Conservation (phyloP, 352 stramenopile species). For the Aphanomyces cochlioides region DNA sequence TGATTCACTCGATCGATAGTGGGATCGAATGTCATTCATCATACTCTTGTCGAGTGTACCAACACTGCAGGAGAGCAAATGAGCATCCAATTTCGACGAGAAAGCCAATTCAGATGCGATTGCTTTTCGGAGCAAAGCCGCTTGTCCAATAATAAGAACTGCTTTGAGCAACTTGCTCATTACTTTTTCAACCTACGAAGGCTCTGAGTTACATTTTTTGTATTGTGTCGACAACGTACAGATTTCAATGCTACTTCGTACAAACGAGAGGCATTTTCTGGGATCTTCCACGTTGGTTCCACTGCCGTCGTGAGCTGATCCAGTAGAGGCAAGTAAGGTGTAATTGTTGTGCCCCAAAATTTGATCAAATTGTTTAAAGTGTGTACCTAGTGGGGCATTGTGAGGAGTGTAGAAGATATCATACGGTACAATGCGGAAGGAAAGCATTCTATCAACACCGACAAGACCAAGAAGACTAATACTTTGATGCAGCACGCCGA, state of each 20-base stretch:
- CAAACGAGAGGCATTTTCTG: constrained; percentile 74
- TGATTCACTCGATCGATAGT: constrained; percentile 79
- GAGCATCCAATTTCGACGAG: constrained; percentile 85
- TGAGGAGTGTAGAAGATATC: constrained; percentile 11
- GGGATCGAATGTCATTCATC: constrained; percentile 83
- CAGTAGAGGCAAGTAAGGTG: constrained; percentile 85
- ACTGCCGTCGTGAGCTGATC: constrained; percentile 83
- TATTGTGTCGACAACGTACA: constrained; percentile 26
- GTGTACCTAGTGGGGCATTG: constrained; percentile 49
- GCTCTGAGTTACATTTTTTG: not conserved
- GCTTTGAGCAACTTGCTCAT: constrained; percentile 92
- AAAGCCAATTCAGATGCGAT: constrained; percentile 91
- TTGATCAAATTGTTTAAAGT: constrained; percentile 93
- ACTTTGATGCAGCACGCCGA: constrained; percentile 86
- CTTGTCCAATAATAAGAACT: constrained; percentile 90
- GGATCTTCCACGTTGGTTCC: constrained; percentile 86
- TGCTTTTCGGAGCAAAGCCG: constrained; percentile 89
- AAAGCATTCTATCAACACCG: constrained; percentile 91
- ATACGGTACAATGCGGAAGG: constrained; percentile 71
- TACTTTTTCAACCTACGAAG: constrained; percentile 74
- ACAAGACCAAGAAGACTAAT: constrained; percentile 88
- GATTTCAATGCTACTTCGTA: constrained; percentile 90
- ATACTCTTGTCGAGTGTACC: constrained; percentile 88
- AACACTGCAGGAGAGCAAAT: constrained; percentile 85
- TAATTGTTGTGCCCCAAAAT: constrained; percentile 87